Base-by-base conservation (phyloP, 257 asterid species). In the Hygrophila difformis region DNA sequence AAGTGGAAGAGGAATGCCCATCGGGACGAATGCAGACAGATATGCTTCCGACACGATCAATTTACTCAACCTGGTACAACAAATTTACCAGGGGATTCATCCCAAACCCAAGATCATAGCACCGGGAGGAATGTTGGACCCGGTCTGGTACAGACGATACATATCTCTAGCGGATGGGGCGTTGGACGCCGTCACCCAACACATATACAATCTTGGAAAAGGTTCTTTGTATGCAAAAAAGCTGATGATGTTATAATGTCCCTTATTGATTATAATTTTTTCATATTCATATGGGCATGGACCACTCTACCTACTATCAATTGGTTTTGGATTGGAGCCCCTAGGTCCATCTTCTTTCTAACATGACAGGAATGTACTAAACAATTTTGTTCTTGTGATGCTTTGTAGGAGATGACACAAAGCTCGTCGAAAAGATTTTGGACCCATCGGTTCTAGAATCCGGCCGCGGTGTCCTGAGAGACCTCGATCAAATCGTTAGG, bases 201-300 rank as follows among this genome's bases (percentile, higher is more conserved):
- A 84, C 55, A 81, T 81, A 45, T 84, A 84, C 52, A 84, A 81
- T 59, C 79, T 84, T 0, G 95, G 95, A 35, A 61, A 89, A 64
- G 94, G 94, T 81, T 66, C 3, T 4, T 18, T 20, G 13, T 3
- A 15, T 2, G 45, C 44, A 26, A 37, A 20, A 37, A 7, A 16
- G 14, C 33, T 10, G 26, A 12, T n/a, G 31, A 13, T n/a, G 38
- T 47, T 13, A 16, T 10, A 23, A 18, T 24, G 4, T 12, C 15
- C 17, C 3, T 21, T 18, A 2, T 1, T 48, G 8, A 9, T 8
- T 13, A 29, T 31, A 20, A n/a, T n/a, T n/a, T n/a, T n/a, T n/a
- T n/a, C n/a, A n/a, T n/a, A n/a, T n/a, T n/a, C 31, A 26, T 26
- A 26, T 26, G 4, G 8, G 7, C 4, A 26, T 26, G 31, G 4